Base-by-base conservation (phyloP, 2,329 filamentous ascomycete species). In the Fonsecaea multimorphosa region DNA sequence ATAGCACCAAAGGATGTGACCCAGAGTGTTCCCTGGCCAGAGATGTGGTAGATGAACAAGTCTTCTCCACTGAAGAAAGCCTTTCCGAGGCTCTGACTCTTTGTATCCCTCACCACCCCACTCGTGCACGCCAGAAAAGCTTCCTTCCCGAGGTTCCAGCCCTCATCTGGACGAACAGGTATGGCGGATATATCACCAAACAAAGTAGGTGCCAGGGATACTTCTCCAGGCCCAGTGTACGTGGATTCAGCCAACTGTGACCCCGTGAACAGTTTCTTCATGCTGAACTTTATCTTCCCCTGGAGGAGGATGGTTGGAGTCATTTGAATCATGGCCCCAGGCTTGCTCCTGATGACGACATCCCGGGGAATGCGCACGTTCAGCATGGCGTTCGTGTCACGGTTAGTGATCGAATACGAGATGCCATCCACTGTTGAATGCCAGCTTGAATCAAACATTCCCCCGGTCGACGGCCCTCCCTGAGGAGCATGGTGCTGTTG, bases 21-120 rank as follows among this genome's bases (percentile, higher is more conserved):
- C 68, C 68, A 70, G 29, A 68, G 24, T 52, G 64, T 49, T 5
- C 68, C 68, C 34, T 63, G 66, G 16, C 68, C 68, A 44, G 40
- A 44, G 14, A 70, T 44, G 53, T 62, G 58, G 56, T 68, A 70
- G n/a, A 70, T 58, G 59, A 70, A 70, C 32, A 70, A 49, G 31
- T 68, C 63, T 56, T 70, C 68, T 3, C 68, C 68, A 53, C 64
- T 67, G 66, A 70, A 70, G n/a, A 70, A 44, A 5, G 68, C 65
- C 27, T 70, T 70, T n/a, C 68, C 65, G 22, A 70, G 12, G 16
- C 68, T 65, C 54, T 70, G 68, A 24, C 40, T 64, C 60, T 70
- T 68, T 14, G 40, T 54, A 14, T 70, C 59, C 51, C 60, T 68
- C 14, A 59, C 34, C 3, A 70, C 68, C 36, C 53, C 68, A 19